Conservation (phyloP, 805 yeast genomes). For the Kazachstania taianensis region DNA sequence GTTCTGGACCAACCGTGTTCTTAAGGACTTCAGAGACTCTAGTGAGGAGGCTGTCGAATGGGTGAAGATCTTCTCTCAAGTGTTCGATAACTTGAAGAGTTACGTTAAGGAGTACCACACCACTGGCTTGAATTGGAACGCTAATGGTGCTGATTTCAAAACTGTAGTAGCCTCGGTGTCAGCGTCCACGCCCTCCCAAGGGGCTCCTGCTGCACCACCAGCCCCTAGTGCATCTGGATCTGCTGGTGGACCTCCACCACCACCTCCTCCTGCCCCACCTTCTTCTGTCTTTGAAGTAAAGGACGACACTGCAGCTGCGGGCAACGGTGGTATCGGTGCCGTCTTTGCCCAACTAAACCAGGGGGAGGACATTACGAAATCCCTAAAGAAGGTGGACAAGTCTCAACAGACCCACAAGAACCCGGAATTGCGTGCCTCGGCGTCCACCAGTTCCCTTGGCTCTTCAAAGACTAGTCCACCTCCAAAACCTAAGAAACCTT, state of each 20-base stretch:
- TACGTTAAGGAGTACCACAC: constrained; percentile 72
- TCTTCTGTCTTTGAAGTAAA: constrained; percentile 49
- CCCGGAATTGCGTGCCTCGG: constrained; percentile 60
- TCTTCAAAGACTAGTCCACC: constrained; percentile 40
- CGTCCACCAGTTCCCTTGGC: constrained; percentile 39
- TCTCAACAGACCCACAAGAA: constrained; percentile 91
- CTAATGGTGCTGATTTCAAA: constrained; percentile 50
- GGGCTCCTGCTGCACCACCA: constrained; percentile 13
- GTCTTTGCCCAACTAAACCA: constrained; percentile 84
- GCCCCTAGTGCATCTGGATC: constrained; percentile 26
- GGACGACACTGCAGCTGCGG: constrained; percentile 12
- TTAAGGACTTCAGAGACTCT: constrained; percentile 71
- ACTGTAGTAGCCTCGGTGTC: constrained; percentile 22
- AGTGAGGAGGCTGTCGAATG: constrained; percentile 66
- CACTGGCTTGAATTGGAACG: constrained; percentile 77
- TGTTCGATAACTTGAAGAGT: constrained; percentile 59
- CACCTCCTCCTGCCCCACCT: constrained; percentile 91
- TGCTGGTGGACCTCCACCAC: constrained; percentile 51
- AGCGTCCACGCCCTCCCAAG: constrained; percentile 12
- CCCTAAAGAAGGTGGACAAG: constrained; percentile 84
- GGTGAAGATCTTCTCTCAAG: constrained; percentile 56
- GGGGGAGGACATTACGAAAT: constrained; percentile 77
- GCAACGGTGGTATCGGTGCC: constrained; percentile 59
- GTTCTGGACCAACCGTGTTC: constrained; percentile 86
- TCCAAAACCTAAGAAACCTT: constrained; percentile 76